Percentiles rank a stretch among this genome's conserved stretches.
Evolutionary conservation across 768 basidiomycete genomes (phyloP).

Genomic region (Butyriboletus loyo): DNA sequence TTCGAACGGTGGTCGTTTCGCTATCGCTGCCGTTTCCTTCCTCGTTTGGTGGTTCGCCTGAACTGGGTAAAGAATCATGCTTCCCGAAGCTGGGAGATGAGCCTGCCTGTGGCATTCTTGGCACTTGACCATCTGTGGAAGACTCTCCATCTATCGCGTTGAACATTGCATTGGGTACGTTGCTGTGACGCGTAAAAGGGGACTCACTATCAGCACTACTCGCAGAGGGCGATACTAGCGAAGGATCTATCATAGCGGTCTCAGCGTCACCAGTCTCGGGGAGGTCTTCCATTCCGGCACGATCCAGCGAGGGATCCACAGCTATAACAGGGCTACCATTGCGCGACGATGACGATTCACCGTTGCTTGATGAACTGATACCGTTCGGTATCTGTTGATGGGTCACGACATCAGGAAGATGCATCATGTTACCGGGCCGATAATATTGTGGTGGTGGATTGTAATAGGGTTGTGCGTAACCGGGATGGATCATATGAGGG

Average conservation of each 20-base stretch:
- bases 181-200: conserved; percentile 21
- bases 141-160: conserved; percentile 33
- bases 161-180: conserved; percentile 36
- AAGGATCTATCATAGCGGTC: conserved; percentile 37
- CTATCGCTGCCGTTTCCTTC: conserved; percentile 9
- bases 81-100: conserved; percentile 7
- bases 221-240: conserved; percentile 28
- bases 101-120: conserved; percentile 6
- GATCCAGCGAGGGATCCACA: conserved; percentile 26
- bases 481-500: conserved; percentile 31
- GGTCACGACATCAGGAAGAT: conserved; percentile 14
- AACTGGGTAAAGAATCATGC: conserved; percentile 3
- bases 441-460: conserved; percentile 45
- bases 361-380: conserved; percentile 20
- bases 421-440: conserved; percentile 34
- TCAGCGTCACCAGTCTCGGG: conserved; percentile 14
- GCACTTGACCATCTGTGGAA: conserved; percentile 3
- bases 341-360: conserved; percentile 28
- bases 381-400: conserved; percentile 25
- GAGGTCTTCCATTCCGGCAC: conserved; percentile 10
- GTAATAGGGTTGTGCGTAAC: conserved; percentile 39
- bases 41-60: conserved; percentile 7
- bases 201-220: conserved; percentile 19
- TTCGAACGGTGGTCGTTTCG: conserved; percentile 15
- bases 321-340: conserved; percentile 23